Evolutionary conservation across 2,329 filamentous ascomycete species (phyloP), one percentile per base, ranked within the genome.

Genomic region (Colletotrichum tropicale): DNA sequence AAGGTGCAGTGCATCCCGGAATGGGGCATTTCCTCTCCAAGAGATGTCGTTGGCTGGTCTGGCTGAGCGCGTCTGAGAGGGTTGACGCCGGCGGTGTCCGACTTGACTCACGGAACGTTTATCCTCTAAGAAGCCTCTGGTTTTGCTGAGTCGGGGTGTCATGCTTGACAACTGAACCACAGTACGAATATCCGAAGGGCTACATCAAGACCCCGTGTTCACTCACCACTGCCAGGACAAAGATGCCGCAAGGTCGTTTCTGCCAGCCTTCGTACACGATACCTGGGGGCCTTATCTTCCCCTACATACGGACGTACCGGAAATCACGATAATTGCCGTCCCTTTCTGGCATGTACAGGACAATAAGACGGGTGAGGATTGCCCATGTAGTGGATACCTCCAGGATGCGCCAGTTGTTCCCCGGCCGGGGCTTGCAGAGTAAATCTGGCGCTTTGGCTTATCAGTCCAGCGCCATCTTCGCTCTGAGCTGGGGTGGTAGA

Each of bases 401-500:
- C n/a, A 30, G 10, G 24, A 30, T 26, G 30, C 32, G 30, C 36
- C 34, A 36, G 26, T 38, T 56, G 55, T 48, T 66, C 58, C 66
- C 65, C 68, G 75, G 68, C 72, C 71, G 70, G 75, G 58, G 67
- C 64, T 58, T 65, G 66, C 73, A 76, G 66, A 76, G 66, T 64
- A 67, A 71, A 64, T 73, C 52, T 73, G 73, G 76, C 52, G 68
- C 55, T 36, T 62, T 77, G 61, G 77, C 75, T 77, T 77, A 78
- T 78, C 75, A 75, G 71, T 68, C 52, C 69, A 69, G 48, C 68
- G 75, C 60, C 64, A 66, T 77, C 75, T 75, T 75, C 32, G 65
- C 60, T 74, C 34, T 62, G 21, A 48, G 70, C 34, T 34, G 43
- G 64, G 68, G 32, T 71, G 52, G 64, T 55, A 55, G 38, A 64